Conservation (phyloP, 2,329 filamentous ascomycete genomes). For the Aspergillus sp. region DNA sequence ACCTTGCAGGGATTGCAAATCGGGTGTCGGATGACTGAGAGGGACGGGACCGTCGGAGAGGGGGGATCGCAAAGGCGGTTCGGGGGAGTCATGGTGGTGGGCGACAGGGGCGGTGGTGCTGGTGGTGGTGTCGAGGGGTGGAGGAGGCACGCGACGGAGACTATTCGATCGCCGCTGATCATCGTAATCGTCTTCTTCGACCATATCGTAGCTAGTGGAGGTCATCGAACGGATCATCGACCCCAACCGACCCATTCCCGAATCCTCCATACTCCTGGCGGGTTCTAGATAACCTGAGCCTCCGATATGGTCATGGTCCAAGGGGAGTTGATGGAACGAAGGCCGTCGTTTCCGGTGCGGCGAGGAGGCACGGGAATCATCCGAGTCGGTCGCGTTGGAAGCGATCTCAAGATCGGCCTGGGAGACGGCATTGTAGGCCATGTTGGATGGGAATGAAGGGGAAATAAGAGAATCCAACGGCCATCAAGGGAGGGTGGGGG, state of each 20-base stretch:
- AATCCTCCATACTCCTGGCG: conserved; percentile 27
- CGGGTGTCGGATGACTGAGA: conserved; percentile 49
- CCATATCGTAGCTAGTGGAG: conserved; percentile 43
- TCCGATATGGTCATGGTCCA: conserved; percentile 32
- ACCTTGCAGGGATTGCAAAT: conserved; percentile 51
- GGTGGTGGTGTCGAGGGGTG: conserved; percentile 28
- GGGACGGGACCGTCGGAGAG: conserved; percentile 42
- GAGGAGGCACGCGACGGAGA: conserved; percentile 23
- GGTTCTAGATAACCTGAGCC: conserved; percentile 26
- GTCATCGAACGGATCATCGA: conserved; percentile 40
- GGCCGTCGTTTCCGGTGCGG: conserved; percentile 15
- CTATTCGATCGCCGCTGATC: conserved; percentile 25
- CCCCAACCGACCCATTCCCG: conserved; percentile 23
- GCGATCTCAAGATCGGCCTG: conserved; percentile 41
- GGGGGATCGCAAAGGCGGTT: conserved; percentile 38
- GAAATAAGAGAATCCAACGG: conserved; percentile 3
- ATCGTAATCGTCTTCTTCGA: conserved; percentile 49
- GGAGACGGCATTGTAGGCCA: conserved; percentile 46
- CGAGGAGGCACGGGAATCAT: conserved; percentile 32
- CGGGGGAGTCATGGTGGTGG: conserved; percentile 20
- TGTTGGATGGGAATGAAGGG: conserved; percentile 19
- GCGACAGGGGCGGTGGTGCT: conserved; percentile 5
- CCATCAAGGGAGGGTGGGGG: conserved; percentile 11
- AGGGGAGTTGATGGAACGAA: conserved; percentile 29
- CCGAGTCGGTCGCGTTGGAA: conserved; percentile 36